Evolutionary conservation across 192 early-diverging fungal genomes (phyloP).

Genomic region (Coemansia aciculifera): DNA sequence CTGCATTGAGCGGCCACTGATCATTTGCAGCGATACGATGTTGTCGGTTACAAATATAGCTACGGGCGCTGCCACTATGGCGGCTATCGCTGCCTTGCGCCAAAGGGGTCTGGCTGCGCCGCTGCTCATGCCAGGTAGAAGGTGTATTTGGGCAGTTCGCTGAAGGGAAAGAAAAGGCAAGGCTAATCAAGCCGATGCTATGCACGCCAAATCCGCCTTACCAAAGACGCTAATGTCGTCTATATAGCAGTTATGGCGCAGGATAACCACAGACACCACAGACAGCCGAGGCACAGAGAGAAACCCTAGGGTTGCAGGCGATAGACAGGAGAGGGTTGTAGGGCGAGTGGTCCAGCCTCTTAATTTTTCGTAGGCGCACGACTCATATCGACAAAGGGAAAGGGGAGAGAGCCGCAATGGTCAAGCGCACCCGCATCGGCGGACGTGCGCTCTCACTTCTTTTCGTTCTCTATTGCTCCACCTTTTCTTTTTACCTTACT

Average conservation of each 20-base stretch:
- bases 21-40: slow-evolving; percentile 47
- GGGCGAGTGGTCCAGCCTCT: not conserved
- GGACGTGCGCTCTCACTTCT: not conserved
- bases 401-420: not conserved
- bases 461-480: not conserved
- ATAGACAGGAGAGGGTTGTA: not conserved
- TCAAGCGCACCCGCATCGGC: not conserved
- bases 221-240: not conserved
- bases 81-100: slow-evolving; percentile 16
- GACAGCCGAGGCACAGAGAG: not conserved
- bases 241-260: not conserved
- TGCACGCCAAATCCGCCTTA: not conserved
- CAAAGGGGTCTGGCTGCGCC: slow-evolving; percentile 1
- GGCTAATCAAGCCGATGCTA: not conserved
- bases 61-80: slow-evolving; percentile 22
- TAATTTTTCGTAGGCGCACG: not conserved
- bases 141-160: not conserved
- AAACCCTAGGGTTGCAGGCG: not conserved
- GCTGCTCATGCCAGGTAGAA: slow-evolving; percentile 14
- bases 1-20: slow-evolving; percentile 60
- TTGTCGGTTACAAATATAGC: slow-evolving; percentile 38
- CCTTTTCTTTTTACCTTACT: not conserved
- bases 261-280: too few species aligned
- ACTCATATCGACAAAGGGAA: not conserved
- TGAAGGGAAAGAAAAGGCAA: not conserved